Percentiles rank a stretch among this genome's conserved stretches.
These are phyloP conservation scores for Mollisiaceae sp. DNA, from an alignment of 2,329 filamentous ascomycete genomes.

Conservation along the genomic window DNA sequence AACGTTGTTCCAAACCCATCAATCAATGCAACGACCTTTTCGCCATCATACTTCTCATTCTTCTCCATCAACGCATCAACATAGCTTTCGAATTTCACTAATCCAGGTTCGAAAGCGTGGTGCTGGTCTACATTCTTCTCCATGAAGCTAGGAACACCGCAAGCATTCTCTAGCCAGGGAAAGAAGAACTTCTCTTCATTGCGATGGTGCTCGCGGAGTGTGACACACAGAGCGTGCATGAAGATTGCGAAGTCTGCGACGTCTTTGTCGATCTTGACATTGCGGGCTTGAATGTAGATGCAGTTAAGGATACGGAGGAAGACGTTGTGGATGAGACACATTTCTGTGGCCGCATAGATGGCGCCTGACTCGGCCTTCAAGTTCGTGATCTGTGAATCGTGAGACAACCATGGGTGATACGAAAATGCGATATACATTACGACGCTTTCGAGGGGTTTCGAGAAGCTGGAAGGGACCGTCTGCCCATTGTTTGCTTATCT, in stretches of 20 bases:
- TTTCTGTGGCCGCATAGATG: constrained; percentile 41
- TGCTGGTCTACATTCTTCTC: constrained; percentile 50
- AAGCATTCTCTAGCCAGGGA: constrained; percentile 45
- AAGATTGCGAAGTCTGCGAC: constrained; percentile 43
- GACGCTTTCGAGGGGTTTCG: constrained; percentile 28
- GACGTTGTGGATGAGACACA: constrained; percentile 43
- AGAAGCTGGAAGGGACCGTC: constrained; percentile 33
- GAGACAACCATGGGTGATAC: background rate
- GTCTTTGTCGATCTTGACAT: constrained; percentile 40
- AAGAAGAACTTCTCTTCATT: constrained; percentile 48
- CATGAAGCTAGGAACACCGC: constrained; percentile 47
- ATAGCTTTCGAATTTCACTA: constrained; percentile 44
- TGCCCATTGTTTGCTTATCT: constrained; percentile 33
- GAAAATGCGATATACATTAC: constrained; percentile 14
- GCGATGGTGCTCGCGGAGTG: constrained; percentile 47
- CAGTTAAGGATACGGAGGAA: constrained; percentile 46
- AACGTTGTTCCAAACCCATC: constrained; percentile 46
- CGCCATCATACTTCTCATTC: constrained; percentile 43
- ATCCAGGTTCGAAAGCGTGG: constrained; percentile 45
- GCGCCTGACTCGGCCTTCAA: constrained; percentile 20
- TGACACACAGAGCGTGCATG: constrained; percentile 39
- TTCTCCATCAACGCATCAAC: constrained; percentile 39
- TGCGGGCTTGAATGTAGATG: constrained; percentile 45
- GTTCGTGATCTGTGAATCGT: constrained; percentile 19
- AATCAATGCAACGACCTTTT: constrained; percentile 41